Evolutionary conservation across 306 rosid species (phyloP), one percentile per base, ranked within the genome.

Genomic region (Vigna unguiculata): DNA sequence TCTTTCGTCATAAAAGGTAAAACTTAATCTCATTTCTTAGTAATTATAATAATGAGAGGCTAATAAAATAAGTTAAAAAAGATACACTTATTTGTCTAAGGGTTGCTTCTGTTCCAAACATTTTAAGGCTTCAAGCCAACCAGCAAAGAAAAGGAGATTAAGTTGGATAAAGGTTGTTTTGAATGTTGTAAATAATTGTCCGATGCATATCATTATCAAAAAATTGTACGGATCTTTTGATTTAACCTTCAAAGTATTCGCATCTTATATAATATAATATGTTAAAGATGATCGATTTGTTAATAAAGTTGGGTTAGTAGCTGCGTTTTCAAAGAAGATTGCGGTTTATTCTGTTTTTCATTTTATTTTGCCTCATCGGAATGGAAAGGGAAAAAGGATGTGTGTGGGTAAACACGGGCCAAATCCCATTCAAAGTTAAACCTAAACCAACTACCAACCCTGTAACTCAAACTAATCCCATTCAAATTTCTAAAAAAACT

Each of bases 151-250:
- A n/a, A 34, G 25, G 43, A 74, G 69, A 54, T 5, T 13, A 64
- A 55, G 13, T 57, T 63, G 28, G 71, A 79, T 25, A 62, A 75
- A 47, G 62, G 49, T 30, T 72, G 78, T 80, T 60, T 64, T 79
- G 47, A 69, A 43, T 30, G 28, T 40, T 51, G 30, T 58, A 61
- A 57, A 47, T 48, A 58, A 40, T 75, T 66, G 64, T 71, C 64
- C 52, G 0, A 28, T 51, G 47, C 45, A 58, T 60, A 69, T 55
- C 63, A 36, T 13, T 30, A 67, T 79, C 67, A 54, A 47, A 28
- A 28, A 70, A 22, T 14, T 60, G 69, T 62, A 45, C 64, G 81
- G 78, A 62, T 19, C 11, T 38, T 53, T 30, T 57, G 32, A 41
- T 38, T 58, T 60, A 32, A 28, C 80, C 38, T 68, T 77, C 8